Base-by-base conservation (phyloP, 148 eudicot species). In the Silene latifolia region DNA sequence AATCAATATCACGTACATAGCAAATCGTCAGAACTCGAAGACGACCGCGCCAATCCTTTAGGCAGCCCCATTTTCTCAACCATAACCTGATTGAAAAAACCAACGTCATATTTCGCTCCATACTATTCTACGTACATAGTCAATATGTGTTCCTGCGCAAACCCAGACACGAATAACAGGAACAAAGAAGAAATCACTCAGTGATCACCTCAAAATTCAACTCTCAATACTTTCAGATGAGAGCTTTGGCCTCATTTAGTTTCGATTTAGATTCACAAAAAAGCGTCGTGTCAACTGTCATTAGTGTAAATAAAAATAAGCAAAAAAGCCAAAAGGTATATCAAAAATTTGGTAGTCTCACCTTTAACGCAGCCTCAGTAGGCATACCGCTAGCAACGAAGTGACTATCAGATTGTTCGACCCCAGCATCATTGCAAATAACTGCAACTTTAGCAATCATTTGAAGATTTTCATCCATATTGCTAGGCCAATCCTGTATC, bases 361-460 rank as follows among this genome's bases (percentile, higher is more conserved):
- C 95, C 95, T 90, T 90, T 69, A 90, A 77, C n/a, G 91, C 91
- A 82, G 95, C 95, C 86, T 90, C 95, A 66, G 95, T 90, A 67
- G 92, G 95, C 90, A 90, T 82, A 67, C 95, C 95, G 85, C 48
- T 83, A 14, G 91, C 84, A 21, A 88, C 85, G 78, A 77, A 90
- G 42, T 87, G 91, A 76, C 77, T 71, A 39, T 85, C 90, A 65
- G 86, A 51, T 77, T 82, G 85, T 82, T 88, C 95, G 19, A 90
- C 67, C 62, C 89, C 90, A 39, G 92, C 89, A 79, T 90, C 95
- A 77, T 90, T 90, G 80, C 91, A 88, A 18, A 90, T 27, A 69
- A 90, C 90, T 39, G 89, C 88, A 74, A 90, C 82, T 81, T 88
- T 86, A 67, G 91, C 95, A 80, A 90, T 88, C 80, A 79, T 85